Evolutionary conservation across 768 basidiomycete species (phyloP).

Genomic region (Dioszegia hungarica): DNA sequence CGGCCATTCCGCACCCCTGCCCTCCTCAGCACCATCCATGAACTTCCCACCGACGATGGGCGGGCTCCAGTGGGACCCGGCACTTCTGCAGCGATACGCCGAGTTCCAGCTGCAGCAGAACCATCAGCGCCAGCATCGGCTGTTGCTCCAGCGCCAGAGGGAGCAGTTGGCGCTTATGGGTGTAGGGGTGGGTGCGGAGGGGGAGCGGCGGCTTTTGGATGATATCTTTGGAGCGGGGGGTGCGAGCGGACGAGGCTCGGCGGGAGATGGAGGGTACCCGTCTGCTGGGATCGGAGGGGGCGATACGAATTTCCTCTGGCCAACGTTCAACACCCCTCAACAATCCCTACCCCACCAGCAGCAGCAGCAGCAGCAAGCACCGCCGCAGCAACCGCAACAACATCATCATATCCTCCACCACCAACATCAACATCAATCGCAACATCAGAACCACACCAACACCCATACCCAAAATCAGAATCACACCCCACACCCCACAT

Average conservation of each 20-base stretch:
- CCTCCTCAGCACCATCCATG: neutral
- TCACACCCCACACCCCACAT: too few relatives aligned
- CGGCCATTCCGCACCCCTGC: neutral
- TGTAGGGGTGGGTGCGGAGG: constrained; percentile 32
- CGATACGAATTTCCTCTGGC: neutral
- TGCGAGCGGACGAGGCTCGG: neutral
- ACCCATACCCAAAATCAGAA: too few relatives aligned
- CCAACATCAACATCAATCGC: neutral
- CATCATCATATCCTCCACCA: too few relatives aligned
- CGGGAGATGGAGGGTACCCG: too few relatives aligned
- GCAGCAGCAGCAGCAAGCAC: neutral
- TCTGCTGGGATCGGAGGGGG: neutral
- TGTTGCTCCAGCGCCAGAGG: constrained; percentile 34
- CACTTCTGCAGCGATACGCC: constrained; percentile 34
- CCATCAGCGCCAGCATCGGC: constrained; percentile 38
- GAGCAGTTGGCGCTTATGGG: constrained; percentile 38
- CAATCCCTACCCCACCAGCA: neutral
- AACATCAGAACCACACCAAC: too few relatives aligned
- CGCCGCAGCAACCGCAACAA: too few relatives aligned
- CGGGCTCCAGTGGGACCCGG: constrained; percentile 21
- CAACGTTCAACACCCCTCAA: neutral
- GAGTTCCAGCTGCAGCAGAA: constrained; percentile 44
- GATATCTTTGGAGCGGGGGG: constrained; percentile 30
- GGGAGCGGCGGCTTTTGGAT: constrained; percentile 33
- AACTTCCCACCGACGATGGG: constrained; percentile 1